These are phyloP conservation scores for Sordariomycetes sp. DNA, from an alignment of 2,329 filamentous ascomycete genomes.

Conservation along the genomic window DNA sequence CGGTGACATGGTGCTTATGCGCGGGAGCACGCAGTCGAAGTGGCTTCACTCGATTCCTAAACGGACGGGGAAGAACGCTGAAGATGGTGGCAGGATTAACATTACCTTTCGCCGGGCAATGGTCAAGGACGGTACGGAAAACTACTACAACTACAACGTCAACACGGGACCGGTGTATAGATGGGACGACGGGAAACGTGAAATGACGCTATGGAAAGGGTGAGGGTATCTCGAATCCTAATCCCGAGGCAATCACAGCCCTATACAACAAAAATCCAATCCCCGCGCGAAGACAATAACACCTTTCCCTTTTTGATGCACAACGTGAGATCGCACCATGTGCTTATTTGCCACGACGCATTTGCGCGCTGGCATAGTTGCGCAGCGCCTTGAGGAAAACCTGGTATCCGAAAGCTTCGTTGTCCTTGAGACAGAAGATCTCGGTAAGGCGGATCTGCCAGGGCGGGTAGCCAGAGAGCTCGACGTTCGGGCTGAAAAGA, in stretches of 20 bases:
- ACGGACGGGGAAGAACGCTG: constrained; percentile 52
- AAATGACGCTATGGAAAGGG: constrained; percentile 34
- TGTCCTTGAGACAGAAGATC: constrained; percentile 74
- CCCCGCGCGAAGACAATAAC: not conserved
- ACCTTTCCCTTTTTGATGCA: not conserved
- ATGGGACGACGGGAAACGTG: constrained; percentile 50
- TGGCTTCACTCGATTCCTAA: constrained; percentile 78
- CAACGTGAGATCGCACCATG: not conserved
- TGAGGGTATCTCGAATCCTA: constrained; percentile 10
- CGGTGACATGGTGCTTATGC: constrained; percentile 76
- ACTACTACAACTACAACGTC: constrained; percentile 80
- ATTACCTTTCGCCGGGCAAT: constrained; percentile 70
- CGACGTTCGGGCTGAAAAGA: constrained; percentile 74
- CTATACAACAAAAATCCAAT: not conserved
- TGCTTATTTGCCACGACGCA: constrained; percentile 64
- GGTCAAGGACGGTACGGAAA: constrained; percentile 65
- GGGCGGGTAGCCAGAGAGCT: constrained; percentile 85
- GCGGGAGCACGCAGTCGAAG: constrained; percentile 61
- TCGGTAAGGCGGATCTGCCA: constrained; percentile 95
- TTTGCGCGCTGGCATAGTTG: constrained; percentile 79
- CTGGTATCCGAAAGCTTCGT: constrained; percentile 83
- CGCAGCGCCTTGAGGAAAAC: constrained; percentile 80
- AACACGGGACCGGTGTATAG: constrained; percentile 58
- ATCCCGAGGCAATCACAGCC: not conserved
- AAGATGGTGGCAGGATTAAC: constrained; percentile 59